Percentiles rank a stretch among this genome's conserved stretches.
phyloP scores from a whole-genome alignment of 2,329 filamentous ascomycete species.

The Balansia obtecta region DNA sequence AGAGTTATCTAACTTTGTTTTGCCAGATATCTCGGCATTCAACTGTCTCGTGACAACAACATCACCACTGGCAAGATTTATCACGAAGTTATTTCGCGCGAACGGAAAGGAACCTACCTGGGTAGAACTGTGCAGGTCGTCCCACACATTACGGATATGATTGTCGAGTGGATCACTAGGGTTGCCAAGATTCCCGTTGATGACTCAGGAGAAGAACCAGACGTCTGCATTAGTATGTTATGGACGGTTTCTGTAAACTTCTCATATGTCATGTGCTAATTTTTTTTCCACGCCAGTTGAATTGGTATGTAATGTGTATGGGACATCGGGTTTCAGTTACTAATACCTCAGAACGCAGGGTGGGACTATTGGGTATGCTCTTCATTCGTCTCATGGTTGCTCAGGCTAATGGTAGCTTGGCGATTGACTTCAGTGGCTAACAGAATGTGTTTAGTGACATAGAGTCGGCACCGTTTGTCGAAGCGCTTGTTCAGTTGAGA shows the following conservation, averaged over 20 bases:
- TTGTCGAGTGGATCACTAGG: slow-evolving; percentile 84
- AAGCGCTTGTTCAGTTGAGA: slow-evolving; percentile 71
- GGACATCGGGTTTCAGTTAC: not conserved
- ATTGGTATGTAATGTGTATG: slow-evolving; percentile 16
- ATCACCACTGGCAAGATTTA: slow-evolving; percentile 98
- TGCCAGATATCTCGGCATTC: slow-evolving; percentile 59
- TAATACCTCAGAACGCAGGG: slow-evolving; percentile 25
- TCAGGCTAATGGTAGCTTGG: not conserved
- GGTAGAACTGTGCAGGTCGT: slow-evolving; percentile 86
- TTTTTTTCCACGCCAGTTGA: slow-evolving; percentile 17
- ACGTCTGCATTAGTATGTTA: slow-evolving; percentile 75
- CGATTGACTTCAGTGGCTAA: not conserved
- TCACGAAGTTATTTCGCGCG: slow-evolving; percentile 24
- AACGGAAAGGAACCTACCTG: slow-evolving; percentile 61
- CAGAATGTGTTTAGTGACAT: slow-evolving; percentile 42
- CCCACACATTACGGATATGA: slow-evolving; percentile 81
- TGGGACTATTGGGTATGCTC: slow-evolving; percentile 42
- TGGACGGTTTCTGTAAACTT: not conserved
- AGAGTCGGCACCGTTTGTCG: slow-evolving; percentile 76
- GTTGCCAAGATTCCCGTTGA: slow-evolving; percentile 81
- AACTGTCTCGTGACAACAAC: slow-evolving; percentile 77
- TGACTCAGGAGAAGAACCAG: slow-evolving; percentile 67
- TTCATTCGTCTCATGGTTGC: not conserved
- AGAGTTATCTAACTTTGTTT: not conserved
- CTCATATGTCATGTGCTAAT: slow-evolving; percentile 8